Evolutionary conservation across 2,329 filamentous ascomycete genomes (phyloP), one percentile per base, ranked within the genome.

Genomic region (Xylaria sp.): DNA sequence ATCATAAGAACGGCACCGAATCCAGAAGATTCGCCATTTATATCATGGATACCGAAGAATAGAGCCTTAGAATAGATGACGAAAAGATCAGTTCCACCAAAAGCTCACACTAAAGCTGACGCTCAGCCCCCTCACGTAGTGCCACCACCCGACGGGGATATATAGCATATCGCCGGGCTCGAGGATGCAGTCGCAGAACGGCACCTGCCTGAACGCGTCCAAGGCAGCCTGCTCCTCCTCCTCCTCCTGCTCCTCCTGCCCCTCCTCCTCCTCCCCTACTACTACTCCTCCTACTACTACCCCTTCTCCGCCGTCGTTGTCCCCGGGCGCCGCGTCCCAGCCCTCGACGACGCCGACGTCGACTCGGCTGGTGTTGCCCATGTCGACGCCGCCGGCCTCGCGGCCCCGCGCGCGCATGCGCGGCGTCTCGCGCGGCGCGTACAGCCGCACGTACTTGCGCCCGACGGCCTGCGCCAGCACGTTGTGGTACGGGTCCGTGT

Each of bases 61-160:
- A n/a, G n/a, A n/a, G n/a, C n/a, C n/a, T n/a, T n/a, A n/a, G n/a
- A n/a, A n/a, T n/a, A n/a, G n/a, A n/a, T n/a, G n/a, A n/a, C 16
- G 11, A 34, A 13, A 34, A 4, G 29, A 3, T 71, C 52, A 83
- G 61, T 90, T 89, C 89, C 91, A 99, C 94, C 94, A 99, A 68
- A 97, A 97, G 68, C 92, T 97, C 11, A 97, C 92, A 63, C 92
- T 97, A 67, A 96, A 92, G 68, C 93, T 96, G 18, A 90, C 84
- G 52, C 85, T 91, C 66, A 97, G 69, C 45, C 91, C 91, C 55
- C 90, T 81, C 2, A 97, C 90, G 72, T 97, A 97, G 76, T 99
- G 94, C 94, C 94, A 99, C 93, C 94, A 99, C 0, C 93, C 94
- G 4, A 91, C 81, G 0, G 94, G 94, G 48, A 99, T 90, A 69